phyloP scores from a whole-genome alignment of 208 protist genomes.

The Phytomonas serpens region DNA sequence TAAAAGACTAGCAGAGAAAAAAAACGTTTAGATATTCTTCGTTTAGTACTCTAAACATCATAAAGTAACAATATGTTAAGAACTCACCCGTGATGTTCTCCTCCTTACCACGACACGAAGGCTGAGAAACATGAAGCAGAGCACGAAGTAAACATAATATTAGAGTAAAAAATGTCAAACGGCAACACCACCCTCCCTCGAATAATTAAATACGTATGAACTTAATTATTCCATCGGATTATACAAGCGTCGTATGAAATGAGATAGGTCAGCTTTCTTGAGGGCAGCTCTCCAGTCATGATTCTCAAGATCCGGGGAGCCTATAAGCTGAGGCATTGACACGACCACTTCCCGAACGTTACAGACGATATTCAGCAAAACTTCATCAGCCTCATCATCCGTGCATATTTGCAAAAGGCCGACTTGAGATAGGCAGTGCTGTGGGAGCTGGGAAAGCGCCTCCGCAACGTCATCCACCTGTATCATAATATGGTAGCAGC shows the following conservation, averaged over 20 bases:
- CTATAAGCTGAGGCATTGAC: too few species aligned
- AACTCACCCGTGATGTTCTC: not conserved
- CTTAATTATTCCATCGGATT: not conserved
- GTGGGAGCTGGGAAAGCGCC: not conserved
- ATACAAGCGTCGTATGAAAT: not conserved
- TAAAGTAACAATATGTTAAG: not conserved
- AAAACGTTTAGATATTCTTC: not conserved
- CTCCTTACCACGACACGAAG: not conserved
- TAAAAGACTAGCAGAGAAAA: not conserved
- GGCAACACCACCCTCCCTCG: too few species aligned
- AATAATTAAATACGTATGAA: not conserved
- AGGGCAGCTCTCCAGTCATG: not conserved
- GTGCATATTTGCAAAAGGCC: not conserved
- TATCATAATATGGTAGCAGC: too few species aligned
- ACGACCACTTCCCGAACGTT: not conserved
- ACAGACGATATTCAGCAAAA: not conserved
- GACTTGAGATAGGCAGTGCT: not conserved
- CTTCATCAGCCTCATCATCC: not conserved
- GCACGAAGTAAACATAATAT: not conserved
- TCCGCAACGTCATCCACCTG: too few species aligned
- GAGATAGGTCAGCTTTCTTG: not conserved
- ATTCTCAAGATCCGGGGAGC: too few species aligned
- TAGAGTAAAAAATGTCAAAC: too few species aligned
- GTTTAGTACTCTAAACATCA: not conserved
- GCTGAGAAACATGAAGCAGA: not conserved